Conservation (phyloP, 176 grass and related monocot species). For the Hordeum marinum region DNA sequence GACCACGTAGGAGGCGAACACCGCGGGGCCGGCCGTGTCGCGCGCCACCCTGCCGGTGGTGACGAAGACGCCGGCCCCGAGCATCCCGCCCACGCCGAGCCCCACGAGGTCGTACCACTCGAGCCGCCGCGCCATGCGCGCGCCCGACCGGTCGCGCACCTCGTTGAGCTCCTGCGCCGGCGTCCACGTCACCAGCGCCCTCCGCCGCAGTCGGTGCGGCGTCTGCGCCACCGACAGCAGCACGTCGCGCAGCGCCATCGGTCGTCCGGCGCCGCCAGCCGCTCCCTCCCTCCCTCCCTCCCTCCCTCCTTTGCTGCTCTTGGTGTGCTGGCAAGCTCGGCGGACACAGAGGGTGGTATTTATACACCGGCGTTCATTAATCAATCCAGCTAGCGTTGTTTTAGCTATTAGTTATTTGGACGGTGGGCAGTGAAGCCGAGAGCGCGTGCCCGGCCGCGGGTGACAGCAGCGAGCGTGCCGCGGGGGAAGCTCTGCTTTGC, state of each 20-base stretch:
- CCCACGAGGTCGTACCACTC: conserved; percentile 87
- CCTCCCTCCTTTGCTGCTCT: too few relatives aligned
- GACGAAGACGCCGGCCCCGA: conserved; percentile 56
- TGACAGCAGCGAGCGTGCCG: background rate
- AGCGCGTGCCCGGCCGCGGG: conserved; percentile 1
- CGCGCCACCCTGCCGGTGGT: conserved; percentile 45
- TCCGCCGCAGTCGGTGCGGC: conserved; percentile 47
- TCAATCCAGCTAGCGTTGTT: background rate
- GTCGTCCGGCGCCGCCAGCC: background rate
- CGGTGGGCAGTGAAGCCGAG: conserved; percentile 31
- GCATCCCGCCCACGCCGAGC: conserved; percentile 58
- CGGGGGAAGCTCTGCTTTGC: conserved; percentile 18
- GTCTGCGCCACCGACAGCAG: conserved; percentile 56
- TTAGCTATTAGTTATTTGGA: background rate
- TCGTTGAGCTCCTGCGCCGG: conserved; percentile 82
- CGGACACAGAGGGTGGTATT: background rate
- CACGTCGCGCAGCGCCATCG: conserved; percentile 48
- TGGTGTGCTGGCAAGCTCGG: background rate
- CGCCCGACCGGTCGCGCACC: conserved; percentile 66
- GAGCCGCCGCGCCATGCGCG: conserved; percentile 64
- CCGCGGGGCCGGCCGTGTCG: conserved; percentile 41
- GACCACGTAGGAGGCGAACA: conserved; percentile 66
- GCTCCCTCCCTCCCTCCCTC: background rate
- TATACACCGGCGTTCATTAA: conserved; percentile 33
- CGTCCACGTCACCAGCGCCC: conserved; percentile 70